Percentiles rank a stretch among this genome's conserved stretches.
Evolutionary conservation across 352 stramenopile species (phyloP).

Genomic region (Pythium sukuiense): DNA sequence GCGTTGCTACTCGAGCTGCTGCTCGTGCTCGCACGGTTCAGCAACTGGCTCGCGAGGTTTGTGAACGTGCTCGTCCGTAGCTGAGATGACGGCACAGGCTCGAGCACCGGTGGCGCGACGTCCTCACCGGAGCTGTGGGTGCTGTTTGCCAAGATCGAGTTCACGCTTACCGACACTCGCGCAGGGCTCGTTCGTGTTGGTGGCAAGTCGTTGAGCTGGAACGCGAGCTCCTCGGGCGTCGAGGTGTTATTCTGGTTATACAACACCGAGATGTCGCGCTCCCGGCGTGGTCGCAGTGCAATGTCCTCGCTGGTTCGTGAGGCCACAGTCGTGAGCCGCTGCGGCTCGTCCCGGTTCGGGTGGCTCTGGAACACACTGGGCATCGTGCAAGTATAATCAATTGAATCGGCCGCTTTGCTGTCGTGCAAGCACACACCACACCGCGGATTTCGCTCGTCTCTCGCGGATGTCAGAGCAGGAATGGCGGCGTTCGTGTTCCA

Average conservation of each 20-base stretch:
- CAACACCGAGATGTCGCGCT: constrained; percentile 4
- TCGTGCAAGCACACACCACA: too few relatives aligned
- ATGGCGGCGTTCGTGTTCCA: not conserved
- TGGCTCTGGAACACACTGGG: constrained; percentile 19
- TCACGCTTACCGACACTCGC: constrained; percentile 4
- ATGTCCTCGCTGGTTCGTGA: constrained; percentile 17
- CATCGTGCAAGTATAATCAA: constrained; percentile 5
- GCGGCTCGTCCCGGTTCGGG: constrained; percentile 18
- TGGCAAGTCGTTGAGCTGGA: constrained; percentile 2
- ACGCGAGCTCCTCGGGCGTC: constrained; percentile 13
- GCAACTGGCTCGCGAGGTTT: constrained; percentile 13
- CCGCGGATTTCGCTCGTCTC: not conserved
- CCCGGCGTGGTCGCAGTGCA: constrained; percentile 6
- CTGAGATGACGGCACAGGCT: not conserved
- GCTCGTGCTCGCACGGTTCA: constrained; percentile 9
- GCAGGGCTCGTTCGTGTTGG: not conserved
- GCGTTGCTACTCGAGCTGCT: constrained; percentile 8
- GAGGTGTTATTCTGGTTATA: constrained; percentile 8
- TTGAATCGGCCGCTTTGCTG: not conserved
- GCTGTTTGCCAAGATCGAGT: constrained; percentile 27
- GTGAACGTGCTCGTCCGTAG: constrained; percentile 21
- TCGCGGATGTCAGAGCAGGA: not conserved
- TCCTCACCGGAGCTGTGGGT: constrained; percentile 7
- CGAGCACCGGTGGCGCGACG: not conserved
- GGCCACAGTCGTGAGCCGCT: constrained; percentile 16